Evolutionary conservation across 2,329 filamentous ascomycete species (phyloP), one percentile per base, ranked within the genome.

Genomic region (Arthrobotrys musiformis): DNA sequence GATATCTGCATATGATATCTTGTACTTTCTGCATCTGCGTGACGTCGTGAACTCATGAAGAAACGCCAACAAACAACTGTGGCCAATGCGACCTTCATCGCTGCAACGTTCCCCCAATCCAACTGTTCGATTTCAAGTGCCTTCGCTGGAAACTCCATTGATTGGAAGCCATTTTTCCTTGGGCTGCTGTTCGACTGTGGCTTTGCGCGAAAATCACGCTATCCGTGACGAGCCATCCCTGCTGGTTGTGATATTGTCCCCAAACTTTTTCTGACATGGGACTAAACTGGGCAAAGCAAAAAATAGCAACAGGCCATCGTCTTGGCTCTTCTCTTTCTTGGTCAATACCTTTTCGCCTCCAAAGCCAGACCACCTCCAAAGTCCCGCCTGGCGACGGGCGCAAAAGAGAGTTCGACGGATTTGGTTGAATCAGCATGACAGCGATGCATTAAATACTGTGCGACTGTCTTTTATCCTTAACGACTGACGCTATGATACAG

Each of bases 241-340:
- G 66, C 30, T 9, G 19, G 7, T 28, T 40, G 30, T 24, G 40
- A 62, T 42, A 62, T 50, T 22, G 44, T 48, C 66, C 66, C 37
- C 33, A 62, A 35, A 46, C 24, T 54, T 63, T 28, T 40, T n/a
- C n/a, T n/a, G n/a, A n/a, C n/a, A n/a, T n/a, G n/a, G n/a, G n/a
- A n/a, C 54, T 37, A 24, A 56, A 37, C 50, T 58, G 54, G 54
- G 30, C 15, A 52, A 24, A 44, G 68, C 58, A 64, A 60, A 72
- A 69, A 72, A 72, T 72, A 72, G 68, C 40, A 72, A 64, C 68
- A 64, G n/a, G n/a, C n/a, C n/a, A n/a, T n/a, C n/a, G n/a, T n/a
- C n/a, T n/a, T n/a, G n/a, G n/a, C n/a, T n/a, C n/a, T n/a, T n/a
- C n/a, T 35, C 46, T 40, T 17, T 46, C 44, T 54, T 66, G 62